These are phyloP conservation scores for Xylariomycetidae sp. DNA, from an alignment of 2,329 filamentous ascomycete species.

Conservation along the genomic window DNA sequence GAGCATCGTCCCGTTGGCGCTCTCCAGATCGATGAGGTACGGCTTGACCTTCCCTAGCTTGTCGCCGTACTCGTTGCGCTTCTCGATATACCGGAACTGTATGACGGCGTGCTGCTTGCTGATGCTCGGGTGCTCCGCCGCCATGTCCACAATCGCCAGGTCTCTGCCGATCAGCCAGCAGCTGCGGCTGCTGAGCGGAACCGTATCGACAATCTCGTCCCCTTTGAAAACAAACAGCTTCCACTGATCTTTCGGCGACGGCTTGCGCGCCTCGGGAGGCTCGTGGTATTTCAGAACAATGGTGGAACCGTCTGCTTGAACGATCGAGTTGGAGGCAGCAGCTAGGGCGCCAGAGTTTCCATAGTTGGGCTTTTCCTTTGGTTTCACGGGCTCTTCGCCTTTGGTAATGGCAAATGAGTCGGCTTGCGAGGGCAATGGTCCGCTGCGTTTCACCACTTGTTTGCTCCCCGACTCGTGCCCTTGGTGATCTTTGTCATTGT, in stretches of 20 bases:
- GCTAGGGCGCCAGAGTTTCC: slow-evolving; percentile 75
- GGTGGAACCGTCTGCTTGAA: slow-evolving; percentile 66
- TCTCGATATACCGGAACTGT: slow-evolving; percentile 83
- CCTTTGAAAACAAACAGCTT: slow-evolving; percentile 92
- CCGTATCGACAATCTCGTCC: slow-evolving; percentile 71
- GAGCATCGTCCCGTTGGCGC: slow-evolving; percentile 81
- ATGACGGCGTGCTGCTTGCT: slow-evolving; percentile 95
- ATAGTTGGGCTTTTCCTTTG: slow-evolving; percentile 88
- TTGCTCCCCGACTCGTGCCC: slow-evolving; percentile 17
- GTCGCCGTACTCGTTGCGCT: slow-evolving; percentile 82
- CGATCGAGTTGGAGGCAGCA: slow-evolving; percentile 75
- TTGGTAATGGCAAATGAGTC: slow-evolving; percentile 54
- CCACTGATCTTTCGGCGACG: slow-evolving; percentile 74
- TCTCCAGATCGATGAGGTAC: slow-evolving; percentile 91
- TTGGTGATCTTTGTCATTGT: slow-evolving; percentile 13
- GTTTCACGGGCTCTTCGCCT: slow-evolving; percentile 46
- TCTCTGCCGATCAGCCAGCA: slow-evolving; percentile 92
- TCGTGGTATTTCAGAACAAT: slow-evolving; percentile 95
- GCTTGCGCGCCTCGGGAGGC: slow-evolving; percentile 86
- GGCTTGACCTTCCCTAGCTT: slow-evolving; percentile 74
- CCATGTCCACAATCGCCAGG: slow-evolving; percentile 71
- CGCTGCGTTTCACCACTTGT: slow-evolving; percentile 32
- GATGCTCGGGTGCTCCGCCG: slow-evolving; percentile 83
- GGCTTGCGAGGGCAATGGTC: slow-evolving; percentile 56
- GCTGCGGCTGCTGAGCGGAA: slow-evolving; percentile 70